Evolutionary conservation across 2,329 filamentous ascomycete genomes (phyloP).

Genomic region (Ophiobolus disseminans): DNA sequence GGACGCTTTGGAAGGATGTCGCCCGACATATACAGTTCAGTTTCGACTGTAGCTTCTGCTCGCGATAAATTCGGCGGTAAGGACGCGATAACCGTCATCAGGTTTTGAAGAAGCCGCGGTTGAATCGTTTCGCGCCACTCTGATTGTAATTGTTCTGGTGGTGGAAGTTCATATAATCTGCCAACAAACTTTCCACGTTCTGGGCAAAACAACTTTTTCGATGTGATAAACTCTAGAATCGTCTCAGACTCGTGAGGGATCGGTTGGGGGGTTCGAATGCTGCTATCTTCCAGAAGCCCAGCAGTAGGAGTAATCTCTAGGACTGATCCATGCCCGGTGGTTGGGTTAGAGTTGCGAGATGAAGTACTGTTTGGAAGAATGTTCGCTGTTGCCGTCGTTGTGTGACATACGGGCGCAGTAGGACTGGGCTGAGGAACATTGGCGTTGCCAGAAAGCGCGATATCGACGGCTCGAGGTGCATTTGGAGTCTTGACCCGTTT

Average conservation of each 20-base stretch:
- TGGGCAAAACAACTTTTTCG: neutral
- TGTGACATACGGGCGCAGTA: no score
- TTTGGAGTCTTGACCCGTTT: no score
- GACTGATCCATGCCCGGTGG: no score
- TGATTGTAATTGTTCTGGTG: neutral
- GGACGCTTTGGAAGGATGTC: neutral
- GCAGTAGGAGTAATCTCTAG: no score
- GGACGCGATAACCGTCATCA: neutral
- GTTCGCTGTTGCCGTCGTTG: no score
- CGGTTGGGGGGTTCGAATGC: neutral
- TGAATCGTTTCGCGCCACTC: slow-evolving; percentile 1
- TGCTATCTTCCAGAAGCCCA: no score
- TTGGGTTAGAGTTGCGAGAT: no score
- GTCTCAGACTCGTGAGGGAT: neutral
- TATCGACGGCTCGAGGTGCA: no score
- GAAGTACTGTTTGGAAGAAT: no score
- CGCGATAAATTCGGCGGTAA: neutral
- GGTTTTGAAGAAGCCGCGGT: neutral
- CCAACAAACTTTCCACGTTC: slow-evolving; percentile 7
- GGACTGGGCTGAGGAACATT: no score
- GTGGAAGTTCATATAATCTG: slow-evolving; percentile 5
- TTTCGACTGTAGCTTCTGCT: slow-evolving; percentile 5
- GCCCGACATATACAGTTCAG: slow-evolving; percentile 14
- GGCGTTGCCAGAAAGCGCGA: no score
- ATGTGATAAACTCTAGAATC: neutral